Conservation (phyloP, 2,329 filamentous ascomycete genomes). For the Clonostachys sp. region DNA sequence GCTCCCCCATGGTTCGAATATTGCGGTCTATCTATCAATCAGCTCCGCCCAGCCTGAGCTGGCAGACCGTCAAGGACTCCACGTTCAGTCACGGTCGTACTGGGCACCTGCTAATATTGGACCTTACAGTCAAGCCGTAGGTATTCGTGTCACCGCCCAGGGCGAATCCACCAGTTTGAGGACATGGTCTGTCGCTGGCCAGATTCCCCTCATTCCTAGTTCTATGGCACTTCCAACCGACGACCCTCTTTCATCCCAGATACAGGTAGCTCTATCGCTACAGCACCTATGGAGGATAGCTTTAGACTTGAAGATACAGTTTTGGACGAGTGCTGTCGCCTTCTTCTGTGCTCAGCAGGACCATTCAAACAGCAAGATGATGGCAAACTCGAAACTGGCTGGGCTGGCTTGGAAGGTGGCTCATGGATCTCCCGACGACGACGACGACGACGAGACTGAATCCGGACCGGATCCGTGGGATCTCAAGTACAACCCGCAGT, state of each 20-base stretch:
- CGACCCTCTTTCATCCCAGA: slow-evolving; percentile 32
- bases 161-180: slow-evolving; percentile 14
- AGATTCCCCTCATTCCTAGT: slow-evolving; percentile 81
- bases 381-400: slow-evolving; percentile 32
- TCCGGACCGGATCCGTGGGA: slow-evolving; percentile 65
- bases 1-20: slow-evolving; percentile 55
- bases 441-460: slow-evolving; percentile 39
- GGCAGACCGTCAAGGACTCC: slow-evolving; percentile 57
- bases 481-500: slow-evolving; percentile 50
- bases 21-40: slow-evolving; percentile 52
- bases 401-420: slow-evolving; percentile 41
- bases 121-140: slow-evolving; percentile 88
- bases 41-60: slow-evolving; percentile 17
- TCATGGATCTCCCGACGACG: slow-evolving; percentile 40
- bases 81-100: slow-evolving; percentile 91
- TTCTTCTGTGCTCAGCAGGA: slow-evolving; percentile 52
- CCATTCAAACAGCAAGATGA: slow-evolving; percentile 15
- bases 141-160: slow-evolving; percentile 27
- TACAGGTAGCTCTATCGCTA: slow-evolving; percentile 67
- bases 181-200: slow-evolving; percentile 71
- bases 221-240: slow-evolving; percentile 61
- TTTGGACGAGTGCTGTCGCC: slow-evolving; percentile 72
- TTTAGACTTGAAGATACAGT: slow-evolving; percentile 62
- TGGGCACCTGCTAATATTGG: slow-evolving; percentile 98
- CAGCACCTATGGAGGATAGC: slow-evolving; percentile 90